These are phyloP conservation scores for Amphicarpaea edgeworthii DNA, from an alignment of 306 rosid genomes.

Conservation along the genomic window DNA sequence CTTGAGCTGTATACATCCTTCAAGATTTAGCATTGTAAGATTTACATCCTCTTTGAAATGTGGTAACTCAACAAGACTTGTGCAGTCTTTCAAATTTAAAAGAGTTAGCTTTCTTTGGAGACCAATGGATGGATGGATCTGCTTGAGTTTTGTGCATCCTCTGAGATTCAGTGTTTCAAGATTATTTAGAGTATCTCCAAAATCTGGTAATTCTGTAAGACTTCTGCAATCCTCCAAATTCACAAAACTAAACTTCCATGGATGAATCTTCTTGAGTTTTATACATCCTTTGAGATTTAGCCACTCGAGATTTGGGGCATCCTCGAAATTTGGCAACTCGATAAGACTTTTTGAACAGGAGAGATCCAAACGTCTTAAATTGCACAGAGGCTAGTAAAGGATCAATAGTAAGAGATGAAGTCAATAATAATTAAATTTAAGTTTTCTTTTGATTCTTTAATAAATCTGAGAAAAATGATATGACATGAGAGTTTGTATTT, in stretches of 20 bases:
- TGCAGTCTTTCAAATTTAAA: slow-evolving; percentile 4
- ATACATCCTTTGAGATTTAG: not conserved
- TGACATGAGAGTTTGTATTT: too few relatives aligned
- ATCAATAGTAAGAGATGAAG: not conserved
- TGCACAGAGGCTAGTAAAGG: not conserved
- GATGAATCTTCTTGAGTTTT: not conserved
- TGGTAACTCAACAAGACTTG: not conserved
- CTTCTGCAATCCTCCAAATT: too few relatives aligned
- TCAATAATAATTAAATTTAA: not conserved
- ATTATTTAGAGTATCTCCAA: too few relatives aligned
- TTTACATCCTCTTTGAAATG: not conserved
- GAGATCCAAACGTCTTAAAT: slow-evolving; percentile 1
- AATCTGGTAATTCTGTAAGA: too few relatives aligned
- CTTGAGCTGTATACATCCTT: not conserved
- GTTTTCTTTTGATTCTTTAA: too few relatives aligned
- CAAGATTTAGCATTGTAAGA: not conserved
- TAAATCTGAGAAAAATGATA: too few relatives aligned
- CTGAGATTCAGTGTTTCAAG: too few relatives aligned
- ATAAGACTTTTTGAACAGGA: not conserved
- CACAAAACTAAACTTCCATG: too few relatives aligned
- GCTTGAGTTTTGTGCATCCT: too few relatives aligned
- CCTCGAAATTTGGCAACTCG: not conserved
- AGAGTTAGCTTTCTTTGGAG: too few relatives aligned
- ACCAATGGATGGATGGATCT: too few relatives aligned
- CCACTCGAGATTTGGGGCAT: not conserved